These are phyloP conservation scores for Chaetomiaceae sp. DNA, from an alignment of 2,329 filamentous ascomycete genomes.

Conservation along the genomic window DNA sequence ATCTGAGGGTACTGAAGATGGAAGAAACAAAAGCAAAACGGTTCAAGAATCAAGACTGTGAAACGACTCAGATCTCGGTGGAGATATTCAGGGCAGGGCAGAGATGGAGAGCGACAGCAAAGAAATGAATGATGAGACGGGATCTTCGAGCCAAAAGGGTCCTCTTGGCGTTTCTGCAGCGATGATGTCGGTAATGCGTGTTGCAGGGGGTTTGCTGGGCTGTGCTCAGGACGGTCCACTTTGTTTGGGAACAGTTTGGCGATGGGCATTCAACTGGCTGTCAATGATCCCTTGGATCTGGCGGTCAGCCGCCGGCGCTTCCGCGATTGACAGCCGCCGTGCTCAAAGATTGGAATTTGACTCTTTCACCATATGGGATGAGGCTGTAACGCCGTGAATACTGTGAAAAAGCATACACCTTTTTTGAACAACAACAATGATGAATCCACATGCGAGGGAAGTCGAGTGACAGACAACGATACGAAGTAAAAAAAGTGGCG, in stretches of 20 bases:
- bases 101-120: slow-evolving; percentile 6
- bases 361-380: too few relatives aligned
- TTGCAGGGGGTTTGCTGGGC: background rate
- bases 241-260: slow-evolving; percentile 1
- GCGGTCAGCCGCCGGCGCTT: background rate
- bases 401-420: too few relatives aligned
- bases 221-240: background rate
- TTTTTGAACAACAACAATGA: too few relatives aligned
- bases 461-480: too few relatives aligned
- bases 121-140: slow-evolving; percentile 8
- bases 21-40: background rate
- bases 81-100: background rate
- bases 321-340: background rate
- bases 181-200: background rate
- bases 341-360: too few relatives aligned
- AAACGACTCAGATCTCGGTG: background rate
- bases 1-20: background rate
- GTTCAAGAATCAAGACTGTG: background rate
- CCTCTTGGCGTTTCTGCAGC: background rate
- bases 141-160: background rate
- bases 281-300: background rate
- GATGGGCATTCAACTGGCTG: background rate
- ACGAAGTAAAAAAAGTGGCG: too few relatives aligned
- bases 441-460: too few relatives aligned
- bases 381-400: too few relatives aligned